Conservation (phyloP, 2,329 filamentous ascomycete species). For the Albifimbria verrucaria region DNA sequence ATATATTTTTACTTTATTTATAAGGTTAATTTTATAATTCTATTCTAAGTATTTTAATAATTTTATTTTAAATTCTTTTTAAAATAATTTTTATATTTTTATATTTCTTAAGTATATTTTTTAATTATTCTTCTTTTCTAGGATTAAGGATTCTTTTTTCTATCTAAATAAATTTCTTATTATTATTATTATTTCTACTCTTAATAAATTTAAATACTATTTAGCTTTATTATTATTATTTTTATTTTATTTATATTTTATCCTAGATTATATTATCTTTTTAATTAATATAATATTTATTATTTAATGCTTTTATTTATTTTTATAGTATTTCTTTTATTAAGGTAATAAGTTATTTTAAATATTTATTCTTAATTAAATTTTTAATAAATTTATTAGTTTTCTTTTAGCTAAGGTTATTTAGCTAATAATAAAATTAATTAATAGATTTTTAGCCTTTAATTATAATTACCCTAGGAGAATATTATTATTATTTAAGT, state of each 20-base stretch:
- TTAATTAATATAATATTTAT: neutral
- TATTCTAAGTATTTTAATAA: too few relatives aligned
- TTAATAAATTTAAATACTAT: neutral
- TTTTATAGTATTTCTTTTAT: neutral
- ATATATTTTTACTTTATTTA: neutral
- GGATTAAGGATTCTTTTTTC: too few relatives aligned
- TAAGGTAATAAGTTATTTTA: too few relatives aligned
- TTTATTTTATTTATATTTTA: neutral
- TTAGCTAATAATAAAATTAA: neutral
- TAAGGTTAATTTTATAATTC: too few relatives aligned
- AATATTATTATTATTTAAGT: neutral
- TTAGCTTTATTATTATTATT: neutral
- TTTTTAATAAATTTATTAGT: neutral
- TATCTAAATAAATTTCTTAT: too few relatives aligned
- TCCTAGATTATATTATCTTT: neutral
- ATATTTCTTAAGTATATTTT: neutral
- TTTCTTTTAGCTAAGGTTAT: neutral
- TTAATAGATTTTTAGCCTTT: neutral
- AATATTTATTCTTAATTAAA: neutral
- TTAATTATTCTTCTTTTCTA: too few relatives aligned
- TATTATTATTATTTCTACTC: neutral
- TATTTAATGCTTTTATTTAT: neutral
- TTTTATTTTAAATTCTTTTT: too few relatives aligned
- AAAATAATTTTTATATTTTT: neutral
- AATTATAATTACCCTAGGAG: neutral